Conservation (phyloP, 768 basidiomycete species). For the Symmetrospora coprosmae region DNA sequence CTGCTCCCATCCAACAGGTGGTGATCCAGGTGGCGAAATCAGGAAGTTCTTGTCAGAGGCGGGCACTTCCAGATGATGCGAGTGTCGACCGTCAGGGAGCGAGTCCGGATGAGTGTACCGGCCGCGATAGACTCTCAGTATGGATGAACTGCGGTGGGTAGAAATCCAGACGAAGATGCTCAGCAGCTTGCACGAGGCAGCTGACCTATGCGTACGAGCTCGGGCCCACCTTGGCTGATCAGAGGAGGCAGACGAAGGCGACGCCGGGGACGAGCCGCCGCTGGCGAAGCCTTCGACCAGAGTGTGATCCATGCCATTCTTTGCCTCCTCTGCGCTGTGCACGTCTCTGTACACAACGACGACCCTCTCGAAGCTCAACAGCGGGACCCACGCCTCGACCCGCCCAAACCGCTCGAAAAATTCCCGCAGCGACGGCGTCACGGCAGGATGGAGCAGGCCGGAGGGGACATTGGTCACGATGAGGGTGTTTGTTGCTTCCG, state of each 20-base stretch:
- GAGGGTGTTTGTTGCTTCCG: constrained; percentile 58
- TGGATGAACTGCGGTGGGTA: constrained; percentile 34
- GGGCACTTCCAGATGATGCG: constrained; percentile 59
- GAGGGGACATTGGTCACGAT: constrained; percentile 63
- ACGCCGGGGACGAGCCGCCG: constrained; percentile 42
- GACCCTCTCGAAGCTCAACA: constrained; percentile 65
- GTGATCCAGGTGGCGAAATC: constrained; percentile 93
- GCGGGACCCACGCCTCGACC: constrained; percentile 80
- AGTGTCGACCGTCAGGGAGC: constrained; percentile 29
- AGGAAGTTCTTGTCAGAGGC: constrained; percentile 80
- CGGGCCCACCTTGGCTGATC: too few species aligned
- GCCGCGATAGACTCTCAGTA: constrained; percentile 35
- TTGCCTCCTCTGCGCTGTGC: constrained; percentile 1
- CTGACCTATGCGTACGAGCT: constrained; percentile 19
- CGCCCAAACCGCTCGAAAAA: constrained; percentile 63
- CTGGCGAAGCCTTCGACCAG: constrained; percentile 24
- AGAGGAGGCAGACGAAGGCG: constrained; percentile 13
- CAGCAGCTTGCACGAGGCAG: constrained; percentile 34
- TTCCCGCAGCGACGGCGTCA: constrained; percentile 40
- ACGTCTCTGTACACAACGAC: constrained; percentile 57
- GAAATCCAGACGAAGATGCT: constrained; percentile 53
- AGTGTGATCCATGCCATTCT: constrained; percentile 19
- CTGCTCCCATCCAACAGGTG: constrained; percentile 92
- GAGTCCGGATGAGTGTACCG: constrained; percentile 33
- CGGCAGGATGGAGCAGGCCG: constrained; percentile 52